Base-by-base conservation (phyloP, 2,329 filamentous ascomycete species). In the Epichloe uncinata region DNA sequence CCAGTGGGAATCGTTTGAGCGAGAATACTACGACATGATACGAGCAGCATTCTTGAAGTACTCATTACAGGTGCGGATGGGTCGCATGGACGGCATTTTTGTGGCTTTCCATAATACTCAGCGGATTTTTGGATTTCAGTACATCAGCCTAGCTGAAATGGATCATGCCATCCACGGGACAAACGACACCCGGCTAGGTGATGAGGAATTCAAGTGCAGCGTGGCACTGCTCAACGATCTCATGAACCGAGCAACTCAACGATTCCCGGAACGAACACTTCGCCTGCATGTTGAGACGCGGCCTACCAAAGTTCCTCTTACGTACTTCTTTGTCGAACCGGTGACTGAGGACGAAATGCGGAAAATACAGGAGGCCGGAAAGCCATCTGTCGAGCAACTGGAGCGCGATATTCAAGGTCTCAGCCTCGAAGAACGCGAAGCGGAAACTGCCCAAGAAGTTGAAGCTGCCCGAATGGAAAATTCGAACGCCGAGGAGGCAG, bases 51-150 rank as follows among this genome's bases (percentile, higher is more conserved):
- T 98, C 69, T 72, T 98, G 50, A 98, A 98, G 62, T 98, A 98
- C 66, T 95, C 90, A 9, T 73, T 98, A 33, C 93, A 98, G 67
- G 94, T 91, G 30, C 86, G 93, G 42, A 94, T 98, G 80, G 93
- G 94, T 16, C 82, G 90, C 46, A 98, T 98, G 94, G 91, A 98
- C 62, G 93, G 93, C 49, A 96, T 97, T 46, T 98, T 97, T 61
- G 86, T 97, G 20, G 93, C 93, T 2, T 98, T 82, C 63, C 93
- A 98, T 71, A 98, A 98, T 63, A 87, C 89, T 2, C 77, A 90
- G 66, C 85, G 90, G 50, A 95, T 98, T 46, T 98, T 98, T 63
- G 93, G 93, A 5, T 98, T 98, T 66, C 93, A 98, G 66, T 98
- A 98, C 63, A 77, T 98, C 53, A 82, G 82, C 52, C 69, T 97